Percentiles rank a stretch among this genome's conserved stretches.
phyloP scores from a whole-genome alignment of 345 rosid genomes.

The Anastatica hierochuntica region DNA sequence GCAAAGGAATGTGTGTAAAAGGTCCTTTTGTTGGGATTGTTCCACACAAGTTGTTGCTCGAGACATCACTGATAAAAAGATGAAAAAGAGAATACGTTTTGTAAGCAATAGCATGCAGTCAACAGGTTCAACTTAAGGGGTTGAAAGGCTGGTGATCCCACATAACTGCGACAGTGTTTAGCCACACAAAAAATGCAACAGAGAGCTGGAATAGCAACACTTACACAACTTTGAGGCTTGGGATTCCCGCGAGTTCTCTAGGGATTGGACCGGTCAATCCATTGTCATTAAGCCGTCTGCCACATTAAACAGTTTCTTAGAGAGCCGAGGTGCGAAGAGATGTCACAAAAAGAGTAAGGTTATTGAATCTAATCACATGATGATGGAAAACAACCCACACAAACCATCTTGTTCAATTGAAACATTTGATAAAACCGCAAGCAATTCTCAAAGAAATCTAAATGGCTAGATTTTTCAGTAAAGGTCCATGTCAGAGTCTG shows the following conservation, averaged over 20 bases:
- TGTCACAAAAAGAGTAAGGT: background rate
- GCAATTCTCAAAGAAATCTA: background rate
- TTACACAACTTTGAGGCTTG: conserved; percentile 34
- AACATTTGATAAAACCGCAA: background rate
- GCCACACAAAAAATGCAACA: background rate
- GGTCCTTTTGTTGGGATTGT: conserved; percentile 91
- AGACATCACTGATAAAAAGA: conserved; percentile 57
- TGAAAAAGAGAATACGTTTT: background rate
- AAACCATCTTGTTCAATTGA: background rate
- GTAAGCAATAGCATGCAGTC: background rate
- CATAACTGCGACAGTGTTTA: too few relatives aligned
- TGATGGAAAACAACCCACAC: background rate
- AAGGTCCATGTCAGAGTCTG: background rate
- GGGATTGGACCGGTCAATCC: conserved; percentile 54
- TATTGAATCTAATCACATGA: background rate
- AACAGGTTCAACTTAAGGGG: too few relatives aligned
- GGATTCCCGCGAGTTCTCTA: conserved; percentile 9
- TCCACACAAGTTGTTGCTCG: conserved; percentile 86
- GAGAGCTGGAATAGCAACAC: background rate
- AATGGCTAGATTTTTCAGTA: background rate
- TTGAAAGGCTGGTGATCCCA: too few relatives aligned
- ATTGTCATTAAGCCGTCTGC: conserved; percentile 79
- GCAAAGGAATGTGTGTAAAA: conserved; percentile 71
- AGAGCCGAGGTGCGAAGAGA: background rate
- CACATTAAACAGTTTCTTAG: conserved; percentile 12